These are phyloP conservation scores for Nigrospora osmanthi DNA, from an alignment of 2,329 filamentous ascomycete species.

Conservation along the genomic window DNA sequence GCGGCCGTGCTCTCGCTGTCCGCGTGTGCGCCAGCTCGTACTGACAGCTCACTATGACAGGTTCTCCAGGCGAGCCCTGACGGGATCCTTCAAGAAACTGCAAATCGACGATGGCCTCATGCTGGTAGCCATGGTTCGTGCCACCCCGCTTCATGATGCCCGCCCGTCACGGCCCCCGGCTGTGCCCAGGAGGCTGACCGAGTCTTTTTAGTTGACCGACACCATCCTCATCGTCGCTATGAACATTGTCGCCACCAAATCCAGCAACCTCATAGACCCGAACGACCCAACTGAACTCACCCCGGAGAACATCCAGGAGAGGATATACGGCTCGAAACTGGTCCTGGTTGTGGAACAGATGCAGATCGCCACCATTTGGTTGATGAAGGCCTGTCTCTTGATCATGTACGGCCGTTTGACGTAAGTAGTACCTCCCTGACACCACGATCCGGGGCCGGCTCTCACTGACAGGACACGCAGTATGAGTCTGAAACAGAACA, in stretches of 20 bases:
- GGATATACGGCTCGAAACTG: constrained; percentile 50
- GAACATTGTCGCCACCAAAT: constrained; percentile 47
- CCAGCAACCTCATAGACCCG: constrained; percentile 50
- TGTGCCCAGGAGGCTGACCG: not conserved
- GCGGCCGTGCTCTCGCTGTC: not conserved
- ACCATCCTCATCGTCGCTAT: constrained; percentile 46
- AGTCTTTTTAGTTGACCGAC: constrained; percentile 30
- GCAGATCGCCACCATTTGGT: constrained; percentile 52
- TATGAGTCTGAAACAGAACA: constrained; percentile 35
- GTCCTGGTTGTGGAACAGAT: constrained; percentile 54
- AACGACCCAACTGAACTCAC: constrained; percentile 36
- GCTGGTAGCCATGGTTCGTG: constrained; percentile 40
- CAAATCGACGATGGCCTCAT: constrained; percentile 50
- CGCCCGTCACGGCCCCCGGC: not conserved
- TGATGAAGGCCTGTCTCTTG: constrained; percentile 47
- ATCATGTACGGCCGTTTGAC: constrained; percentile 50
- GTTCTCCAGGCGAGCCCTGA: constrained; percentile 28
- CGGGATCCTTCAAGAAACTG: constrained; percentile 38
- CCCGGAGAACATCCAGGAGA: constrained; percentile 28
- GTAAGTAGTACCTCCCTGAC: constrained; percentile 20
- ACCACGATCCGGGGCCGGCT: not conserved
- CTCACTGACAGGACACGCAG: constrained; percentile 13
- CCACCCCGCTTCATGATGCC: too few relatives aligned
- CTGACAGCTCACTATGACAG: constrained; percentile 11
- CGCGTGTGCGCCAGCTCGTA: not conserved